Base-by-base conservation (phyloP, 345 rosid genomes). In the Dipteronia dyeriana region DNA sequence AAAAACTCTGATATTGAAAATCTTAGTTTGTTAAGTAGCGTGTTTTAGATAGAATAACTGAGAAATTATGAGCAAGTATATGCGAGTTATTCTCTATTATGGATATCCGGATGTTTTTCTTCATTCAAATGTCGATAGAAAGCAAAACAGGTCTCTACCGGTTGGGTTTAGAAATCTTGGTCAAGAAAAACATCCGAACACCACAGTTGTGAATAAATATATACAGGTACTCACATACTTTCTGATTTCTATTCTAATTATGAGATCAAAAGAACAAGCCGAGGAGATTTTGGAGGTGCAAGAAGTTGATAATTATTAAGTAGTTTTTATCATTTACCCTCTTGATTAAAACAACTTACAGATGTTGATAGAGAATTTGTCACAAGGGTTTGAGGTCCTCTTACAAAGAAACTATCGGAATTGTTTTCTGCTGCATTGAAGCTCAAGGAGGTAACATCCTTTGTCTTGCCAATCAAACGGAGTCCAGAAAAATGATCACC, bases 401-500 rank as follows among this genome's bases (percentile, higher is more conserved):
- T 86, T 71, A 84, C 89, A 88, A 95, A 95, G 89, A 93, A 92
- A 90, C 94, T 91, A 81, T 85, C 80, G 70, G 86, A 90, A 78
- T 85, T 84, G 70, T 76, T 80, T 79, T 77, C 85, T 63, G 76
- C 78, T 71, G 74, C 77, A 68, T 79, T 68, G 22, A 84, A 79
- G 81, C 75, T 85, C 78, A 84, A 78, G n/a, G 82, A 82, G 51
- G 70, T 74, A 73, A 71, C 87, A 73, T 85, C 87, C 74, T 78
- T 83, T 61, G 82, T 81, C 79, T 79, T 68, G 78, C 80, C 88
- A 76, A 60, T 72, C 61, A 84, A 71, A 82, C 75, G 73, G 63
- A 93, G 89, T 41, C 86, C 84, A 66, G 90, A 84, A 77, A 92
- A 82, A 85, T 91, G 99, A 75, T 92, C 90, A 38, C 98, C 97